A percentile compares a stretch with the other conserved stretches of the same genome.
phyloP scores from a whole-genome alignment of 139 green algal species.

The Volvox reticuliferus region DNA sequence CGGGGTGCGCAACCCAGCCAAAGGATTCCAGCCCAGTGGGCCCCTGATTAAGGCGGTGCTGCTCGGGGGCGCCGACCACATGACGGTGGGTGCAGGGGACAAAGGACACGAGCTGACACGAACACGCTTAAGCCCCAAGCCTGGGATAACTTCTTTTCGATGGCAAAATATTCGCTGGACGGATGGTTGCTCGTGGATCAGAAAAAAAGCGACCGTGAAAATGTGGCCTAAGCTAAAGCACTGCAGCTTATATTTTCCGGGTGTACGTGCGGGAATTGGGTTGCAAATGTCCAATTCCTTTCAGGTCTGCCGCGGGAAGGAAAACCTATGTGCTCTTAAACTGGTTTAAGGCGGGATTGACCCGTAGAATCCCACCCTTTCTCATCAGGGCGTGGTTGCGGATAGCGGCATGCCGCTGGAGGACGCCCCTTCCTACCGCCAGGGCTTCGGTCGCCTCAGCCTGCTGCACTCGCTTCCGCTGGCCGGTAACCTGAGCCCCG shows the following conservation, averaged over 20 bases:
- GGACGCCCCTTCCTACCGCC: slow-evolving; percentile 34
- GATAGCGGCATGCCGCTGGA: slow-evolving; percentile 50
- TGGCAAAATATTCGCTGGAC: no score
- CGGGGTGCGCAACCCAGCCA: neutral
- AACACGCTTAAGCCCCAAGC: no score
- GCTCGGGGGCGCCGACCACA: slow-evolving; percentile 69
- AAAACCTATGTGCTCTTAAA: neutral
- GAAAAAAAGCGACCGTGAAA: no score
- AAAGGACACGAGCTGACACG: neutral
- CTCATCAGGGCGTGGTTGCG: neutral
- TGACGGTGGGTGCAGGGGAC: slow-evolving; percentile 51
- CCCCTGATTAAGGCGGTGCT: slow-evolving; percentile 89
- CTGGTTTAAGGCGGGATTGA: neutral
- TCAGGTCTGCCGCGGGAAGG: neutral
- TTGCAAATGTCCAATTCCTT: no score
- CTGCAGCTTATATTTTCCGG: no score
- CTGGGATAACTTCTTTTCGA: no score
- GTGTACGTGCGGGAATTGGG: no score
- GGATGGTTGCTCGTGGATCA: no score
- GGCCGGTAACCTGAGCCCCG: neutral
- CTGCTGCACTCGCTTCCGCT: slow-evolving; percentile 35
- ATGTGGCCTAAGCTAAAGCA: no score
- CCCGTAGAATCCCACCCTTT: neutral
- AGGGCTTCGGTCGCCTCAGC: slow-evolving; percentile 43
- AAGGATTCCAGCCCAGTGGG: slow-evolving; percentile 54